Conservation (phyloP, 305 asterid species). For the Ajuga reptans region DNA sequence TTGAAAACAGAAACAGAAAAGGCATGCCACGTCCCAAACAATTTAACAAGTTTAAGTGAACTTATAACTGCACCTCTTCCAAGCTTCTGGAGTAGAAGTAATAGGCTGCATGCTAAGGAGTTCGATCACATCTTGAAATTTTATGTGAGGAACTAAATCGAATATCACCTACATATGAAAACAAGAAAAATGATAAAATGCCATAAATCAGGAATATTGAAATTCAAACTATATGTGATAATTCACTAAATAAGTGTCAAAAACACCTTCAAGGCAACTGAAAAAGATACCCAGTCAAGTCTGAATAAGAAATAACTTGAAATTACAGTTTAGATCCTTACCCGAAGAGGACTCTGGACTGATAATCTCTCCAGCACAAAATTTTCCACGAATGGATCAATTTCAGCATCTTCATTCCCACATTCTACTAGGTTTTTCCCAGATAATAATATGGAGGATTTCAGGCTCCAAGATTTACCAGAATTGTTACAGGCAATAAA, state of each 20-base stretch:
- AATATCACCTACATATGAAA: conserved; percentile 64
- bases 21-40: conserved; percentile 6
- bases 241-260: conserved; percentile 20
- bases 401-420: conserved; percentile 44
- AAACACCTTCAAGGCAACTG: conserved; percentile 12
- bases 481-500: conserved; percentile 88
- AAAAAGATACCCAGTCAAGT: conserved; percentile 19
- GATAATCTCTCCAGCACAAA: conserved; percentile 92
- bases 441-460: conserved; percentile 68
- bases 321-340: conserved; percentile 33
- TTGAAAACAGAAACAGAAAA: conserved; percentile 4
- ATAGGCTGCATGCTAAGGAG: conserved; percentile 97
- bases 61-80: conserved; percentile 63
- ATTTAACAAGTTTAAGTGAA: conserved; percentile 8
- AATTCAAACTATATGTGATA: conserved; percentile 12
- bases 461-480: conserved; percentile 85
- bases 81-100: conserved; percentile 82
- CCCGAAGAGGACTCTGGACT: conserved; percentile 94
- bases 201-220: too few relatives aligned
- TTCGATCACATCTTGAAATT: conserved; percentile 86
- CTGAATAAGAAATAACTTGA: conserved; percentile 1
- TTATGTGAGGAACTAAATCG: conserved; percentile 89
- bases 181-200: conserved; percentile 7
- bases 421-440: conserved; percentile 50
- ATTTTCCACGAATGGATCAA: conserved; percentile 94